Evolutionary conservation across 2,329 filamentous ascomycete species (phyloP).

Genomic region (Xylariales sp.): DNA sequence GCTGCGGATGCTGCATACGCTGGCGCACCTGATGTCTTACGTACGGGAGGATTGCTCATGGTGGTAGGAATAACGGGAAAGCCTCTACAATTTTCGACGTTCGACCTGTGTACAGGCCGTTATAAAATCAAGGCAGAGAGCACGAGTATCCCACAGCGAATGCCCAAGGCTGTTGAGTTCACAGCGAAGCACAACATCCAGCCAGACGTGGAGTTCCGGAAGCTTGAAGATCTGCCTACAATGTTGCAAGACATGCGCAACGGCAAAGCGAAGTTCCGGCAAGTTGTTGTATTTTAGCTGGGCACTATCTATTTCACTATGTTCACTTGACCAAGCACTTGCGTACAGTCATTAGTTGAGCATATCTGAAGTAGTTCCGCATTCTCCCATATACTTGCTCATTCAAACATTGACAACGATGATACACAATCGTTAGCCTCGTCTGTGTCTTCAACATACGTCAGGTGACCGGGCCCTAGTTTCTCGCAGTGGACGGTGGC

Average conservation of each 20-base stretch:
- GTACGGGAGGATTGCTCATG: constrained; percentile 11
- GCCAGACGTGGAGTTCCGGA: neutral
- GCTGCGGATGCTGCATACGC: neutral
- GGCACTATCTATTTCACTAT: neutral
- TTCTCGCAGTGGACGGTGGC: too few species aligned
- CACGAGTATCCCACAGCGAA: neutral
- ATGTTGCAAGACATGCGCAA: neutral
- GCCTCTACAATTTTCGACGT: constrained; percentile 7
- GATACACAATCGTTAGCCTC: too few species aligned
- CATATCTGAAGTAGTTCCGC: too few species aligned
- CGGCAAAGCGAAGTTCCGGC: neutral
- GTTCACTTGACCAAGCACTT: too few species aligned
- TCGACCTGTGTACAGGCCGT: neutral
- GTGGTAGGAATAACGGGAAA: constrained; percentile 12
- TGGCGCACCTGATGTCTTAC: neutral
- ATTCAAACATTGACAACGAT: too few species aligned
- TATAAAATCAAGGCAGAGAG: neutral
- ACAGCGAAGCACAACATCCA: neutral
- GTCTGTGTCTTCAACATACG: too few species aligned
- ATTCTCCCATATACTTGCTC: too few species aligned
- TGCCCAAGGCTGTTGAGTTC: neutral
- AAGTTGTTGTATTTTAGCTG: neutral
- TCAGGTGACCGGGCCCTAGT: too few species aligned
- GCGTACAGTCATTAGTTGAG: too few species aligned
- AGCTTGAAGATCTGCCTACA: neutral